Evolutionary conservation across 768 basidiomycete genomes (phyloP), one percentile per base, ranked within the genome.

Genomic region (Panaeolus papilionaceus): DNA sequence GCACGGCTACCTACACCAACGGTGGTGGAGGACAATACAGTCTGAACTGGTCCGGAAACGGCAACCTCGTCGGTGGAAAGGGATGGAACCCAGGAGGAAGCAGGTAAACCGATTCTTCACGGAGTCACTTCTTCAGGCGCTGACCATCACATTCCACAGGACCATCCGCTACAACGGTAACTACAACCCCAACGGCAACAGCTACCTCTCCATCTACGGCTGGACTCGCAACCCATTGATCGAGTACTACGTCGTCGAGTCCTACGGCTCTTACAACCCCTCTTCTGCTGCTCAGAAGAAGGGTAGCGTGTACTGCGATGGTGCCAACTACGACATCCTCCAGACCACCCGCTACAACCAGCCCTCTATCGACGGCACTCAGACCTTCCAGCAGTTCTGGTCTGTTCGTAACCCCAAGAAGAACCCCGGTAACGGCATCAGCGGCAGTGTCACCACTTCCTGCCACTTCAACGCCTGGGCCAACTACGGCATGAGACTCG

Each of bases 171-270:
- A 79, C 76, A 79, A 66, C 64, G 82, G 75, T 58, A 78, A 71
- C 39, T 81, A 75, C 74, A 70, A 72, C 42, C 42, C 42, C 14
- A 44, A 44, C 16, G 42, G 42, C 18, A 44, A 44, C 42, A 44
- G 42, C 42, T 83, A 82, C 73, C 77, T 84, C 26, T 78, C 83
- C 62, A 76, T 85, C 66, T 84, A 83, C 68, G 84, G 84, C 64
- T 85, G 84, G 84, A 82, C 81, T 7, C 76, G 75, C 28, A 79
- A 72, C 73, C 81, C 83, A 0, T 82, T 84, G 71, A 73, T 84
- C 70, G 83, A 85, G 67, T 85, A 84, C 78, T 84, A 83, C 77
- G 79, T 85, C 69, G 71, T 78, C 64, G 84, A 85, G 62, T 76
- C 74, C 20, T 83, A 72, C 70, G 83, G 81, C 54, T 72, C 71